Evolutionary conservation across 1,284 basidiomycete species (phyloP).

Genomic region (Puccinia horiana): DNA sequence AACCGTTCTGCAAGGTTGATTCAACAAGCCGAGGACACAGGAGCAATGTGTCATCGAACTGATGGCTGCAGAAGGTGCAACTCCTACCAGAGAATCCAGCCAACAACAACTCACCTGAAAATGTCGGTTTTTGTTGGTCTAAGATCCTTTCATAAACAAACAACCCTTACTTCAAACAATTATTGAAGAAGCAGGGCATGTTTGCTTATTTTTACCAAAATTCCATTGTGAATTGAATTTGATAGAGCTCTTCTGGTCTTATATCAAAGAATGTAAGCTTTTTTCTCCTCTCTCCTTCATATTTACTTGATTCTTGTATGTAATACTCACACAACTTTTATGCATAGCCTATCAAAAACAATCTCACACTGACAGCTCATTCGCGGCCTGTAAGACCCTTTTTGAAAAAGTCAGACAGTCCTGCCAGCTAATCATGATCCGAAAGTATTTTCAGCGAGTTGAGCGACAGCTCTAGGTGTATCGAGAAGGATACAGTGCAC

Average conservation of each 20-base stretch:
- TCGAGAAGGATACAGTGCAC: no score
- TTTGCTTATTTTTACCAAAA: slow-evolving; percentile 13
- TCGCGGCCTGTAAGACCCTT: no score
- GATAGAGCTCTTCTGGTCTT: slow-evolving; percentile 23
- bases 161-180: not conserved
- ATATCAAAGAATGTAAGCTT: slow-evolving; percentile 4
- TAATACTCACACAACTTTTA: no score
- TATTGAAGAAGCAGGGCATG: slow-evolving; percentile 26
- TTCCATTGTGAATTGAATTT: slow-evolving; percentile 25
- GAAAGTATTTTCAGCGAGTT: no score
- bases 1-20: not conserved
- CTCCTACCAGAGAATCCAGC: not conserved
- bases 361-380: no score
- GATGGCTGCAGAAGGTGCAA: no score
- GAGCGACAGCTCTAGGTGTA: no score
- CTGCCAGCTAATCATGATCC: no score
- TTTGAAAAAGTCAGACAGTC: no score
- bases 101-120: not conserved
- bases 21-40: slow-evolving; percentile 6
- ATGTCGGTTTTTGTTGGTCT: not conserved
- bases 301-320: not conserved
- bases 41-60: no score
- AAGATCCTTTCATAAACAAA: not conserved
- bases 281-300: not conserved
- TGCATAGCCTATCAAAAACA: no score